Conservation (phyloP, 164 flowering plant genomes). For the Paratinospora sagittata region DNA sequence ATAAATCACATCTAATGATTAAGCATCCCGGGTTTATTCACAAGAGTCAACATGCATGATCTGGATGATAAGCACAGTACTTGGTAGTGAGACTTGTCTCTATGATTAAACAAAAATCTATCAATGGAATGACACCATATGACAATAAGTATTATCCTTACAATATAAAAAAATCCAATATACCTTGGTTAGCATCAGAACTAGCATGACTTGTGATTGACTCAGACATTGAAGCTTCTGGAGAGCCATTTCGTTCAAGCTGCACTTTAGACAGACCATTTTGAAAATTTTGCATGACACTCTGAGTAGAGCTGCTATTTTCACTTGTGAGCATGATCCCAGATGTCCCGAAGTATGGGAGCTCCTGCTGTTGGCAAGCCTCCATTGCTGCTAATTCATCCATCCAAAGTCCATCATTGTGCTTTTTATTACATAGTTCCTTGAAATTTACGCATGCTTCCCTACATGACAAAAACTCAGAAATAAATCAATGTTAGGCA, state of each 20-base stretch:
- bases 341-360: slow-evolving; percentile 55
- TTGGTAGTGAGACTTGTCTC: neutral
- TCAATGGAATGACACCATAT: neutral
- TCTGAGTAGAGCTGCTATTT: slow-evolving; percentile 28
- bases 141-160: neutral
- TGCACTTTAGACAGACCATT: slow-evolving; percentile 21
- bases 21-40: too few species aligned
- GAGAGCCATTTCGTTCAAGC: slow-evolving; percentile 24
- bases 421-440: slow-evolving; percentile 74
- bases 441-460: slow-evolving; percentile 76
- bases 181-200: slow-evolving; percentile 47
- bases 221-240: slow-evolving; percentile 37
- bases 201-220: slow-evolving; percentile 35
- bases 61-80: too few species aligned
- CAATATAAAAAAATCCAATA: neutral
- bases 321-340: slow-evolving; percentile 75
- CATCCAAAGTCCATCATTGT: slow-evolving; percentile 66
- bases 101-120: neutral
- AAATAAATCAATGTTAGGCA: too few species aligned
- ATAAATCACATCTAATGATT: too few species aligned
- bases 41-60: too few species aligned
- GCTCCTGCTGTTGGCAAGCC: slow-evolving; percentile 48
- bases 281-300: slow-evolving; percentile 15
- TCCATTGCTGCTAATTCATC: slow-evolving; percentile 81
- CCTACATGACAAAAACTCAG: slow-evolving; percentile 37